Percentiles rank a stretch among this genome's conserved stretches.
These are phyloP conservation scores for Neurospora sp. DNA, from an alignment of 495 filamentous ascomycete species.

Conservation along the genomic window DNA sequence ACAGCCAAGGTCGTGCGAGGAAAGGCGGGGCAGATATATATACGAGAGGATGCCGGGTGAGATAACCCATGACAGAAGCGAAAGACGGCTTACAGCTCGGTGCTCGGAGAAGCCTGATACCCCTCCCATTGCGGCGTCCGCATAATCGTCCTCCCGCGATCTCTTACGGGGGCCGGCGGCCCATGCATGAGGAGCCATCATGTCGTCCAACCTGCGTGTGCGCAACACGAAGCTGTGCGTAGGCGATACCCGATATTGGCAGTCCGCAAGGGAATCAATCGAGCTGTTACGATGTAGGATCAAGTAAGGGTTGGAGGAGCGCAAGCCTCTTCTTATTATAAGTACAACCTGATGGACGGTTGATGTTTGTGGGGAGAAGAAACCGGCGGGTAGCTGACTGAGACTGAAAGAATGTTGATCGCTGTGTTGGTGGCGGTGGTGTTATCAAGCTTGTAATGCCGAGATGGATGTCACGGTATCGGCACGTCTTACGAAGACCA, in stretches of 20 bases:
- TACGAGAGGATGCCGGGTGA: background rate
- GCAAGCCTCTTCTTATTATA: background rate
- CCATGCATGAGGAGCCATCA: constrained; percentile 11
- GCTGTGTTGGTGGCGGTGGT: background rate
- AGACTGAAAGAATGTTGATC: background rate
- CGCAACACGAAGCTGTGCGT: background rate
- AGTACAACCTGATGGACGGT: background rate
- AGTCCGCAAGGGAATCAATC: background rate
- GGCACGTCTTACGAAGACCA: background rate
- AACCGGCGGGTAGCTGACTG: background rate
- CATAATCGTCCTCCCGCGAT: constrained; percentile 23
- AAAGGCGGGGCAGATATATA: background rate
- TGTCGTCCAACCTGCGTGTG: background rate
- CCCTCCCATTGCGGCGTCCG: constrained; percentile 13
- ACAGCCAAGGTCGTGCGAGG: background rate
- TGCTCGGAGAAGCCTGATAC: constrained; percentile 37
- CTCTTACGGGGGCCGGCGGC: constrained; percentile 22
- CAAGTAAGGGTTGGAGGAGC: background rate
- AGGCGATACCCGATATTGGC: background rate
- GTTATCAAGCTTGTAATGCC: background rate
- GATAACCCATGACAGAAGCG: background rate
- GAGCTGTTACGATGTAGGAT: background rate
- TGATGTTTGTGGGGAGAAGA: background rate
- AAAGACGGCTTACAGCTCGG: constrained; percentile 30
- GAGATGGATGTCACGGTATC: background rate